Base-by-base conservation (phyloP, 768 basidiomycete genomes). In the Russula abietina region DNA sequence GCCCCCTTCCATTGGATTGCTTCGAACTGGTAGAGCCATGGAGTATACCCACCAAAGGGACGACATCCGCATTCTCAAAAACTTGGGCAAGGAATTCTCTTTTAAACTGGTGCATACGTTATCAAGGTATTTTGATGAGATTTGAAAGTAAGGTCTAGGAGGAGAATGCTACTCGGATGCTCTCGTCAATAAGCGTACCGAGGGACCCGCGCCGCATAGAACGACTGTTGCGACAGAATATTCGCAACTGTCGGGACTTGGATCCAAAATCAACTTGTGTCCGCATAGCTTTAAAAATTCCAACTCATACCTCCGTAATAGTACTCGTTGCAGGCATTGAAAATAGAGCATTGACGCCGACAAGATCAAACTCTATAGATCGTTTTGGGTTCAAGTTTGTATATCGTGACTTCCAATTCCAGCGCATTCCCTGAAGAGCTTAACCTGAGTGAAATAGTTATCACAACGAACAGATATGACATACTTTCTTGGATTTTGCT, bases 301-400 rank as follows among this genome's bases (percentile, higher is more conserved):
- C 14, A 24, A 38, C 83, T 57, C 61, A 1, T 59, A 93, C 95
- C 82, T 99, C 97, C 11, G 96, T 89, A 52, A 98, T 90, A 98
- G 80, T 59, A 97, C 92, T 60, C 97, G 81, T 30, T 96, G 81
- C 66, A 96, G 84, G 96, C 93, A 73, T 99, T 98, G 33, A 96
- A 94, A 62, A 99, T 90, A 17, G 93, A 90, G 97, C 91, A 72
- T 99, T 96, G 32, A 98, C 89, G 6, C 96, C 95, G 60, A 98
- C 83, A 50, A 98, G 78, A 75, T 99, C 97, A 73, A 99, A 96
- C 68, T 98, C 95, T 65, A 97, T 83, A 2, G 89, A 87, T 17
- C 87, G 82, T 48, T 88, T 81, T 0, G 94, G 96, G 39, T n/a
- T n/a, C n/a, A n/a, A 95, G 76, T 48, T 90, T 82, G 64, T 90